phyloP scores from a whole-genome alignment of 768 basidiomycete species.

The Boletus tomentosulus region DNA sequence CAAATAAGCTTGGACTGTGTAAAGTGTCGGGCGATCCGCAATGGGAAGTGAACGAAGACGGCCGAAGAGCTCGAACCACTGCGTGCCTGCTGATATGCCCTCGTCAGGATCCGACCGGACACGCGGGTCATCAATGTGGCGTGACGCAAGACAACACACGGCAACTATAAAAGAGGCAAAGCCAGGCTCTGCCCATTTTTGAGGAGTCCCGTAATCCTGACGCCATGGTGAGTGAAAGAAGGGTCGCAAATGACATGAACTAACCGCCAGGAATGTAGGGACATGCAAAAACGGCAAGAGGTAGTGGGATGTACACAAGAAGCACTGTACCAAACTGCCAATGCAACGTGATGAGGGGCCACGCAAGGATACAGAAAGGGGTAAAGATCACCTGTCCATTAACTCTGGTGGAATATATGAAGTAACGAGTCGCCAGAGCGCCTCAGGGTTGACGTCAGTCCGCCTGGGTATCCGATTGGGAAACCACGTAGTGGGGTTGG shows the following conservation, averaged over 20 bases:
- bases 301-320: constrained; percentile 90
- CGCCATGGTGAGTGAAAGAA: constrained; percentile 14
- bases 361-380: constrained; percentile 2
- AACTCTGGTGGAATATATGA: constrained; percentile 83
- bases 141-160: constrained; percentile 84
- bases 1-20: constrained; percentile 88
- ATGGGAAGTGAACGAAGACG: constrained; percentile 85
- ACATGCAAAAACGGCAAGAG: constrained; percentile 90
- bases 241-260: constrained; percentile 20
- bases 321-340: constrained; percentile 71
- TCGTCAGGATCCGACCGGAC: constrained; percentile 80
- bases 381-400: constrained; percentile 77
- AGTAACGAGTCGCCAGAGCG: constrained; percentile 82
- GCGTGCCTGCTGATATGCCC: constrained; percentile 83
- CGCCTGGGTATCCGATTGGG: constrained; percentile 73
- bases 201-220: constrained; percentile 89
- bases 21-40: constrained; percentile 83
- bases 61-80: constrained; percentile 88
- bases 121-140: constrained; percentile 90
- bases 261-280: constrained; percentile 77
- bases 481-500: constrained; percentile 57
- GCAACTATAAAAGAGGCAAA: constrained; percentile 94
- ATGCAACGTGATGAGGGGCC: constrained; percentile 13
- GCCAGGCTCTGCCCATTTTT: constrained; percentile 94
- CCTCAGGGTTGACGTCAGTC: constrained; percentile 82